Conservation (phyloP, 352 stramenopile genomes). For the Phytophthora melonis region DNA sequence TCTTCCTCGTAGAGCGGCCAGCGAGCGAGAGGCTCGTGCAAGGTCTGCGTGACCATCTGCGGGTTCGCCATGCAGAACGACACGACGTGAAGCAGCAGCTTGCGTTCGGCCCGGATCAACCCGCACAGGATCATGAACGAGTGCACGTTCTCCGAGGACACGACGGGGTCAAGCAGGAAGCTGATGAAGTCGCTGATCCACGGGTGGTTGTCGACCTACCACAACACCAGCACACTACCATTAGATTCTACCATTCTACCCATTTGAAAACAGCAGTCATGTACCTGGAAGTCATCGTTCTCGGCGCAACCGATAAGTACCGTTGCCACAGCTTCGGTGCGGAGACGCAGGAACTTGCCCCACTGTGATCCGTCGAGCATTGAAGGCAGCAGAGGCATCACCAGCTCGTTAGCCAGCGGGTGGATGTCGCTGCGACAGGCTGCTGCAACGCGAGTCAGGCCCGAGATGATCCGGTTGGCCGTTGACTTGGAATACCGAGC, state of each 20-base stretch:
- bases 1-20: conserved; percentile 80
- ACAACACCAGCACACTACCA: neutral
- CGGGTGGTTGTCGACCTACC: conserved; percentile 45
- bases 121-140: conserved; percentile 55
- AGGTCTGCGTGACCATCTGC: conserved; percentile 46
- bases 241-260: neutral
- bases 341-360: conserved; percentile 56
- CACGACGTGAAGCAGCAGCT: conserved; percentile 50
- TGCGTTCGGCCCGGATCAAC: conserved; percentile 42
- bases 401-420: conserved; percentile 56
- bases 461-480: conserved; percentile 61
- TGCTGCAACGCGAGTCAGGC: conserved; percentile 58
- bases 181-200: conserved; percentile 60
- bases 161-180: conserved; percentile 52
- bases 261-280: conserved; percentile 1
- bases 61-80: conserved; percentile 49
- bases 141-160: conserved; percentile 62
- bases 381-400: conserved; percentile 48
- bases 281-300: conserved; percentile 52
- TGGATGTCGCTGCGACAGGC: conserved; percentile 51
- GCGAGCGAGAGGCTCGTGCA: conserved; percentile 55
- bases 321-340: conserved; percentile 58
- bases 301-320: conserved; percentile 53
- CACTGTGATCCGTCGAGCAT: conserved; percentile 64
- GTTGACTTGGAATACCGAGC: conserved; percentile 83